Evolutionary conservation across 2,329 filamentous ascomycete species (phyloP), one percentile per base, ranked within the genome.

Genomic region (Graphium sp.): DNA sequence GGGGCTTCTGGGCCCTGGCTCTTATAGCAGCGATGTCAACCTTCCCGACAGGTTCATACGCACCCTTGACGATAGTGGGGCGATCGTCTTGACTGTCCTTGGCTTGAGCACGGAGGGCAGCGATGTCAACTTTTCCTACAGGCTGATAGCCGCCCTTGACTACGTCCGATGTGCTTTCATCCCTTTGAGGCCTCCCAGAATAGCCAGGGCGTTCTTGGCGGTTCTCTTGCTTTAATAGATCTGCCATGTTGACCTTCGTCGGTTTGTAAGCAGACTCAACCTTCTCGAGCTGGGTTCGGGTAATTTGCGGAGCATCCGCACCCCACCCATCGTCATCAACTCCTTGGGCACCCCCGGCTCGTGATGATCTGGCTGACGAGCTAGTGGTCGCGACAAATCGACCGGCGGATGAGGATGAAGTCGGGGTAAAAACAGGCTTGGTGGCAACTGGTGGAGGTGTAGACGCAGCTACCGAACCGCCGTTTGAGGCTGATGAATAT

Each of bases 91-190:
- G 65, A 51, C 49, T 61, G 42, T 60, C 74, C 59, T 62, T 74
- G 45, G 55, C 84, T 58, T 66, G 82, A 48, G 62, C 74, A 37
- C 89, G 73, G 39, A 98, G 78, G 21, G 83, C 85, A 15, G 78
- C 79, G 53, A 98, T 95, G 45, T 98, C 85, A n/a, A 98, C 80
- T 56, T 94, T 95, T 32, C 89, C 89, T 41, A 98, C 60, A 13
- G 89, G 89, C 49, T 94, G 83, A 52, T 98, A 98, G 11, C 67
- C 77, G 24, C 89, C 89, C 44, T 58, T 79, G 29, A 95, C 73
- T 13, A 94, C 68, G 45, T 84, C 77, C 15, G 44, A 8, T 13
- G 16, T n/a, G 7, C 27, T n/a, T n/a, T n/a, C n/a, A n/a, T n/a
- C n/a, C n/a, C n/a, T n/a, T n/a, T n/a, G n/a, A n/a, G n/a, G n/a